phyloP scores from a whole-genome alignment of 257 asterid genomes.

The Rehmannia glutinosa region DNA sequence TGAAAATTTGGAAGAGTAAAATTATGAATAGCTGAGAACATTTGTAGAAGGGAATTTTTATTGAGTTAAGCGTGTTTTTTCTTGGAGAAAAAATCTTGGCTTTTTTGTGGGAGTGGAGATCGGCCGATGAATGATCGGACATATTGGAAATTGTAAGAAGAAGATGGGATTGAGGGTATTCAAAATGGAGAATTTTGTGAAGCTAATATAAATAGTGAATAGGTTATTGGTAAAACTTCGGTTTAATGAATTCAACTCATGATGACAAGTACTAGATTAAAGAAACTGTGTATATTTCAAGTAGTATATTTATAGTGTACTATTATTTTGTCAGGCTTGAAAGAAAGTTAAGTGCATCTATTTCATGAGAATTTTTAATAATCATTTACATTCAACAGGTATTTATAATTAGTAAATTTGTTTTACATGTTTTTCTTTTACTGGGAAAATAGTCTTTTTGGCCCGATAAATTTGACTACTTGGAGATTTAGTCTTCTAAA shows the following conservation, averaged over 20 bases:
- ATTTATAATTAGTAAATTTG: no score
- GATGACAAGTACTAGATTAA: not conserved
- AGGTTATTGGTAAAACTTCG: not conserved
- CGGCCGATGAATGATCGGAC: slow-evolving; percentile 16
- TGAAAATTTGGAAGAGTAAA: slow-evolving; percentile 26
- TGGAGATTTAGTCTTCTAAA: no score
- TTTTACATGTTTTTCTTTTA: no score
- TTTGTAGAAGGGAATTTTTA: slow-evolving; percentile 9
- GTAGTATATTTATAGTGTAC: not conserved
- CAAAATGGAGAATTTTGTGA: not conserved
- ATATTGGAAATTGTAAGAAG: slow-evolving; percentile 8
- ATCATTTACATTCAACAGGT: no score
- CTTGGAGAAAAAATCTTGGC: slow-evolving; percentile 6
- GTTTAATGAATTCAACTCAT: not conserved
- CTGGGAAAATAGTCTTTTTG: no score
- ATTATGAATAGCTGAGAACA: slow-evolving; percentile 19
- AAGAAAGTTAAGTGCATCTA: no score
- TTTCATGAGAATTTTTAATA: no score
- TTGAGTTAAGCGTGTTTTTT: not conserved
- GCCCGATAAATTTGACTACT: no score
- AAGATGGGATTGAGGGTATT: not conserved
- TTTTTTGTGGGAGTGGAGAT: slow-evolving; percentile 18
- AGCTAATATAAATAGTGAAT: not conserved
- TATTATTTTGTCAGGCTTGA: not conserved
- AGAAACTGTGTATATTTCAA: not conserved